phyloP scores from a whole-genome alignment of 2,329 filamentous ascomycete species.

The Trichoderma sp. region DNA sequence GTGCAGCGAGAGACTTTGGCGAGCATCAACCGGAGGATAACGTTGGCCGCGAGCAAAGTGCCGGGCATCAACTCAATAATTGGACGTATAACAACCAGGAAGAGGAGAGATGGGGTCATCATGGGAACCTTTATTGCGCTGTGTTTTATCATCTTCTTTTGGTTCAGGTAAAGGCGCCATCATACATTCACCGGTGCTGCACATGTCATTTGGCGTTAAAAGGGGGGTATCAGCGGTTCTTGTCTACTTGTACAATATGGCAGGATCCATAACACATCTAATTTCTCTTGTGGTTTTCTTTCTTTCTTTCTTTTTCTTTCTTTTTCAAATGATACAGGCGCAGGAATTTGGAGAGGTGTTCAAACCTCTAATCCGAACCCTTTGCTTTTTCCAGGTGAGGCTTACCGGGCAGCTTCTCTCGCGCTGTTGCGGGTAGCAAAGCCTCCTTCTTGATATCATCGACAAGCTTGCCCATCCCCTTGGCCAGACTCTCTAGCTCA shows the following conservation, averaged over 20 bases:
- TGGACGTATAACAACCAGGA: slow-evolving; percentile 87
- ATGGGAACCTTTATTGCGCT: slow-evolving; percentile 87
- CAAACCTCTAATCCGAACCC: slow-evolving; percentile 24
- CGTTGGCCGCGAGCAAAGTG: slow-evolving; percentile 81
- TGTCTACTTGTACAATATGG: slow-evolving; percentile 35
- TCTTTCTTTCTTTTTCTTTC: too few species aligned
- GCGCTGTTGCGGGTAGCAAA: slow-evolving; percentile 32
- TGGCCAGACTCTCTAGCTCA: slow-evolving; percentile 66
- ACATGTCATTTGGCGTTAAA: slow-evolving; percentile 32
- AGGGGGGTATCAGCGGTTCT: slow-evolving; percentile 36
- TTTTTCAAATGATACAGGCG: slow-evolving; percentile 26
- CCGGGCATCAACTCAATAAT: slow-evolving; percentile 93
- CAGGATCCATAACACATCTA: slow-evolving; percentile 18
- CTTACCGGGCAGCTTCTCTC: slow-evolving; percentile 34
- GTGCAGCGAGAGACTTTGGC: slow-evolving; percentile 83
- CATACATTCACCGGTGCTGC: slow-evolving; percentile 20
- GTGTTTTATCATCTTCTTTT: slow-evolving; percentile 84
- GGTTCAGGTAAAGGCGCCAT: slow-evolving; percentile 57
- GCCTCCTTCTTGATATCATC: slow-evolving; percentile 50
- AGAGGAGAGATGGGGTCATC: slow-evolving; percentile 91
- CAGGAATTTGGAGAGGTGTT: slow-evolving; percentile 10
- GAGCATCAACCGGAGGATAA: slow-evolving; percentile 88
- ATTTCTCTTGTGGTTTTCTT: neutral
- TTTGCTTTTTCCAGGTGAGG: slow-evolving; percentile 30
- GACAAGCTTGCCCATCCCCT: slow-evolving; percentile 60